phyloP scores from a whole-genome alignment of 2,329 filamentous ascomycete species.

The Pseudocercospora crystallina region DNA sequence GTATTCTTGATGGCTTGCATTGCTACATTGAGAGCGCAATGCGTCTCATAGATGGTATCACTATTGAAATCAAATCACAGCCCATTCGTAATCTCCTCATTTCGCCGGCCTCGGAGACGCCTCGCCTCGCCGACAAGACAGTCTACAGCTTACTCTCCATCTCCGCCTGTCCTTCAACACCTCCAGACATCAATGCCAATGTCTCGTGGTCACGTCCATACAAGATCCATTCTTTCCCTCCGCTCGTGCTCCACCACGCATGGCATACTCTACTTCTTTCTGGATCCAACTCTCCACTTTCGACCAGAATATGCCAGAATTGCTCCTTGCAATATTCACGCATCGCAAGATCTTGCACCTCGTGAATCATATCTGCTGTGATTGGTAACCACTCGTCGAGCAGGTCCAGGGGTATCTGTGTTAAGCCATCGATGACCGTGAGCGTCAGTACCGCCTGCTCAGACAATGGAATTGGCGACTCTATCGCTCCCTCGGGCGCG shows the following conservation, averaged over 20 bases:
- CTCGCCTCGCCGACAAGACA: too few species aligned
- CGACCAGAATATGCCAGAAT: conserved; percentile 76
- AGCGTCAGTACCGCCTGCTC: conserved; percentile 77
- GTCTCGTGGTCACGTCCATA: conserved; percentile 43
- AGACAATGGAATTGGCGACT: conserved; percentile 52
- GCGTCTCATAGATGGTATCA: too few species aligned
- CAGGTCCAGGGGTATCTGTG: conserved; percentile 66
- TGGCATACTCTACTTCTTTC: conserved; percentile 77
- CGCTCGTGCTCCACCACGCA: conserved; percentile 77
- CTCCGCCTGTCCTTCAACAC: conserved; percentile 5
- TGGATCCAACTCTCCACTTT: conserved; percentile 78
- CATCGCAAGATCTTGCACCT: conserved; percentile 62
- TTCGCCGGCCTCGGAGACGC: too few species aligned
- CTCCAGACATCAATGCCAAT: conserved; percentile 56
- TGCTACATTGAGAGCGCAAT: too few species aligned
- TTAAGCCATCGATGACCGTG: conserved; percentile 75
- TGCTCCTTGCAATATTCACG: conserved; percentile 65
- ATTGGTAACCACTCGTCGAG: conserved; percentile 80
- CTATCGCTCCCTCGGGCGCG: conserved; percentile 18
- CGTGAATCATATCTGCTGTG: conserved; percentile 65
- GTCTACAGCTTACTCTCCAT: conserved; percentile 18
- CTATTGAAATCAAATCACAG: too few species aligned
- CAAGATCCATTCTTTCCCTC: conserved; percentile 58
- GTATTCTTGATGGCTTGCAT: too few species aligned
- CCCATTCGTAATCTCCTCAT: too few species aligned